Conservation (phyloP, 2,329 filamentous ascomycete genomes). For the Penicillium sp. region DNA sequence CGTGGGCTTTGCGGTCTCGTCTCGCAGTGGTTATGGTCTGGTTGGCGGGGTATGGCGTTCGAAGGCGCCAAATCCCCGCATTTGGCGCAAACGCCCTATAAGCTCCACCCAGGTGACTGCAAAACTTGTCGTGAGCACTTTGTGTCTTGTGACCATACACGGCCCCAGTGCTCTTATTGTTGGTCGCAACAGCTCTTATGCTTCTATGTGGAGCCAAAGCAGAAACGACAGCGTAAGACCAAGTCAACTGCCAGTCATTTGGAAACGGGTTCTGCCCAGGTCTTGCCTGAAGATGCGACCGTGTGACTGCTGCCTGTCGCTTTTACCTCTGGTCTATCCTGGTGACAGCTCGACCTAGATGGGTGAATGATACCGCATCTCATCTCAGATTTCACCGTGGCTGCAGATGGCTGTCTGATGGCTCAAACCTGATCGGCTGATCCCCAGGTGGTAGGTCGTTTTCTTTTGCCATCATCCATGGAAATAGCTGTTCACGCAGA, state of each 20-base stretch:
- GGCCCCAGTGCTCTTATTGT: constrained; percentile 33
- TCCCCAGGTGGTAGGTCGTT: too few species aligned
- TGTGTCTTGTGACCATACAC: constrained; percentile 28
- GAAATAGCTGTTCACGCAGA: neutral
- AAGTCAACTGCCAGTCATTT: constrained; percentile 2
- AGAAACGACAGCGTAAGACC: constrained; percentile 18
- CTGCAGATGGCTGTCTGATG: too few species aligned
- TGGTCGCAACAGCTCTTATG: constrained; percentile 33
- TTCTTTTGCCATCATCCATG: too few species aligned
- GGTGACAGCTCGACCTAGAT: too few species aligned
- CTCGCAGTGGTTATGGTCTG: constrained; percentile 24
- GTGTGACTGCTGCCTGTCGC: neutral
- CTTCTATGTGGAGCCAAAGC: constrained; percentile 33
- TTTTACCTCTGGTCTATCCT: too few species aligned
- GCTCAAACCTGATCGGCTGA: too few species aligned
- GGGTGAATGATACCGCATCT: too few species aligned
- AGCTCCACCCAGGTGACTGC: constrained; percentile 15
- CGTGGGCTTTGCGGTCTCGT: constrained; percentile 16
- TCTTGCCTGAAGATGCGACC: neutral
- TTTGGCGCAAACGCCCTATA: constrained; percentile 10
- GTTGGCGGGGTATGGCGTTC: constrained; percentile 16
- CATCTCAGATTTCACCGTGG: too few species aligned
- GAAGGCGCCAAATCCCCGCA: constrained; percentile 3
- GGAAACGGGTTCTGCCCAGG: constrained; percentile 1
- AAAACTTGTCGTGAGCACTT: constrained; percentile 31